Evolutionary conservation across 129 eudicot species (phyloP), one percentile per base, ranked within the genome.

Genomic region (Artemisia tridentata): DNA sequence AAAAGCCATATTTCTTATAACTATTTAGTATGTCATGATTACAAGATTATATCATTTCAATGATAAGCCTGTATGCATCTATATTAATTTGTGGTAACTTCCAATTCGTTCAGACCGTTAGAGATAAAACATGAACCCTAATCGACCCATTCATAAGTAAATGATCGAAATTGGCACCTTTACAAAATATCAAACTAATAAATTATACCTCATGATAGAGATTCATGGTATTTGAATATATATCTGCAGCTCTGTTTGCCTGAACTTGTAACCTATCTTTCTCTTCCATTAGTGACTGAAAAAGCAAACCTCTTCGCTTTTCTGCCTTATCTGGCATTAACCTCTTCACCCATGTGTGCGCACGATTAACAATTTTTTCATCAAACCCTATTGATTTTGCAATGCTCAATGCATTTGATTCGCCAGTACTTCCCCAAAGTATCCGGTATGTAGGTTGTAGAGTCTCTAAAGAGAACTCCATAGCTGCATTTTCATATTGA

Each of bases 391-490:
- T 84, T 48, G 88, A 75, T 76, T 75, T 79, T 20, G 98, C 98
- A 84, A 92, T 89, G 68, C 79, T 82, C 59, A 92, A 77, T 53
- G 98, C 98, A 82, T 92, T 89, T 76, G 98, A 92, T 69, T 87
- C 90, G 67, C 98, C 98, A 15, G 79, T 78, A 82, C 86, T 87
- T 76, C 98, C 98, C 98, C 98, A 92, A 48, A 92, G 88, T 79
- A 92, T 83, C 73, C 81, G 82, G 86, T 83, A 92, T 29, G 98
- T 89, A 63, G 98, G 98, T 75, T 87, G 88, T 60, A 92, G 72
- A 54, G 88, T 89, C 79, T 87, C 85, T 80, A 89, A 71, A 16
- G 93, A 92, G 41, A 92, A 92, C 71, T 92, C 98, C 96, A 87
- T 87, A 27, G 98, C 98, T 34, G 98, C 98, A 83, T 89, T 92